phyloP scores from a whole-genome alignment of 768 basidiomycete genomes.

The Suillus lakei region DNA sequence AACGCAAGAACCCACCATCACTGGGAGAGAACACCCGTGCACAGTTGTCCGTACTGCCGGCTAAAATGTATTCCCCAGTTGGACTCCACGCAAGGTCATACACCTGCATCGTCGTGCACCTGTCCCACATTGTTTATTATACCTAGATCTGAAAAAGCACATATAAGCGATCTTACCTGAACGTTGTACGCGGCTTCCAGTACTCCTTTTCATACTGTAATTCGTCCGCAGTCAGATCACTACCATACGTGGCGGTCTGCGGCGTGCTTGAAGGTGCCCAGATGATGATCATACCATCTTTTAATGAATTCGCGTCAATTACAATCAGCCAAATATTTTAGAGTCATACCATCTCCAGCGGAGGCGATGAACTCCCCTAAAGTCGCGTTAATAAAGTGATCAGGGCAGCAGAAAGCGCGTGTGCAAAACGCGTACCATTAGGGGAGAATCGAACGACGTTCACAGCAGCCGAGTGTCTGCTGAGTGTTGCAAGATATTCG shows the following conservation, averaged over 20 bases:
- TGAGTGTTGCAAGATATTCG: constrained; percentile 94
- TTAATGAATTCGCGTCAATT: constrained; percentile 9
- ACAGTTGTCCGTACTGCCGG: constrained; percentile 97
- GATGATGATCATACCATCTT: constrained; percentile 97
- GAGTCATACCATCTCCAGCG: constrained; percentile 88
- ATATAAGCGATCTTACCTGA: constrained; percentile 57
- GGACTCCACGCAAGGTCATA: constrained; percentile 99
- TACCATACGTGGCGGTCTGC: constrained; percentile 77
- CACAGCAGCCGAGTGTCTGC: constrained; percentile 90
- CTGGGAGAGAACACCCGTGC: constrained; percentile 80
- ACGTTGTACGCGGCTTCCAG: constrained; percentile 89
- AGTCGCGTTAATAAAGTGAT: constrained; percentile 2
- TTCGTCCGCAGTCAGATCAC: constrained; percentile 78
- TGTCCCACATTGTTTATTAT: constrained; percentile 37
- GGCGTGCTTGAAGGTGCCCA: constrained; percentile 87
- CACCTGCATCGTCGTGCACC: constrained; percentile 93
- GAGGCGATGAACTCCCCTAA: constrained; percentile 91
- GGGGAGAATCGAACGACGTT: constrained; percentile 97
- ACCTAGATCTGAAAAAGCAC: constrained; percentile 7
- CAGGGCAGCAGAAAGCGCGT: not conserved
- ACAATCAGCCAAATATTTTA: constrained; percentile 11
- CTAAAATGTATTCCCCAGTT: constrained; percentile 89
- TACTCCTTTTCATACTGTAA: constrained; percentile 90
- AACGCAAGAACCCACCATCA: constrained; percentile 58
- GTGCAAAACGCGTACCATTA: constrained; percentile 61